These are phyloP conservation scores for Backusella parvicylindrica DNA, from an alignment of 192 early-diverging fungal genomes.

Conservation along the genomic window DNA sequence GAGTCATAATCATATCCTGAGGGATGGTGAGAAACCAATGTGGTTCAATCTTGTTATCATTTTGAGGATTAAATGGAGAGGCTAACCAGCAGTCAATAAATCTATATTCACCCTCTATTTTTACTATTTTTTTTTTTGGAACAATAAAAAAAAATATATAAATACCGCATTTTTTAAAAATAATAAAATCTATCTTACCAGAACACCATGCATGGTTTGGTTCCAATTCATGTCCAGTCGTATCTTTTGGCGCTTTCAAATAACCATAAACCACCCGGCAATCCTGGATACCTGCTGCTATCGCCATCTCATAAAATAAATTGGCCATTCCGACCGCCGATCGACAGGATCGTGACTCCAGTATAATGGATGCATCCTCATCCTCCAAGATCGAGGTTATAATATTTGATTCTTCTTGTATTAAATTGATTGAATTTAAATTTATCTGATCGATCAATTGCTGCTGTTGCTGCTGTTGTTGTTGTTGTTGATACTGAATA, in stretches of 20 bases:
- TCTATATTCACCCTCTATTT: conserved; percentile 48
- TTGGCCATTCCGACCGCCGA: conserved; percentile 49
- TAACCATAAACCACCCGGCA: conserved; percentile 45
- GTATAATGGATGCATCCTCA: conserved; percentile 40
- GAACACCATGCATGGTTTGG: conserved; percentile 36
- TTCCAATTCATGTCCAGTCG: background rate
- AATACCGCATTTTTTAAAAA: background rate
- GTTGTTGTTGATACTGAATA: background rate
- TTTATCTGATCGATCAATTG: background rate
- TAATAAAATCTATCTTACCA: conserved; percentile 5
- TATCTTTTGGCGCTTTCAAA: conserved; percentile 29
- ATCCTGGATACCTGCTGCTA: conserved; percentile 47
- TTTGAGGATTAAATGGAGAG: conserved; percentile 41
- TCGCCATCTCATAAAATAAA: conserved; percentile 51
- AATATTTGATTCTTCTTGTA: conserved; percentile 2
- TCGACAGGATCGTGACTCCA: conserved; percentile 33
- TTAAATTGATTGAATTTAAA: background rate
- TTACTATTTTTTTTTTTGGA: conserved; percentile 14
- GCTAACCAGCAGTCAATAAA: conserved; percentile 55
- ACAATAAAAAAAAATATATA: background rate
- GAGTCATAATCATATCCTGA: conserved; percentile 24
- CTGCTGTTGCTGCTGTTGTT: background rate
- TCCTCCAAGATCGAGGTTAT: background rate
- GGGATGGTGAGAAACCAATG: conserved; percentile 31
- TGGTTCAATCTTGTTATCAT: conserved; percentile 5